Percentiles rank a stretch among this genome's conserved stretches.
Conservation (phyloP, 139 green algal species). For the Mychonastes homosphaera region DNA sequence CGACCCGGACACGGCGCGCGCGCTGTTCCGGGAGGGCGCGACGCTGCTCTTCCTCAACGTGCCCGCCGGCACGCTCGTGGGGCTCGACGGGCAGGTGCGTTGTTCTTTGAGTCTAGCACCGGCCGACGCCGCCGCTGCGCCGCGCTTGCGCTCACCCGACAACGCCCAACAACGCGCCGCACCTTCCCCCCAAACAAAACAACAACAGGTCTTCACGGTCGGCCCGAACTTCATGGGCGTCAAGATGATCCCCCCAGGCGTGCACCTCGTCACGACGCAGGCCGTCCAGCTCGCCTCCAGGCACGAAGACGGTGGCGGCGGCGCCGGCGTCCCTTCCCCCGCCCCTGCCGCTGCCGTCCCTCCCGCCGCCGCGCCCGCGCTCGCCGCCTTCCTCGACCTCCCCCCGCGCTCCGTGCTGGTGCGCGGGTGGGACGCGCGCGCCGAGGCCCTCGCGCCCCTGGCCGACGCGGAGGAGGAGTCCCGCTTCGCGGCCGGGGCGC, state of each 20-base stretch:
- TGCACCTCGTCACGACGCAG: constrained; percentile 68
- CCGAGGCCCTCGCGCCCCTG: constrained; percentile 47
- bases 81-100: constrained; percentile 70
- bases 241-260: constrained; percentile 84
- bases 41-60: constrained; percentile 68
- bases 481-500: constrained; percentile 40
- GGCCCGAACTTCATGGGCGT: constrained; percentile 73
- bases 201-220: constrained; percentile 56
- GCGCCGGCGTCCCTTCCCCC: constrained; percentile 12
- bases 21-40: constrained; percentile 39
- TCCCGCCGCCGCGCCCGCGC: background rate
- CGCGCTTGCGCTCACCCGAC: too few relatives aligned
- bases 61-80: constrained; percentile 47
- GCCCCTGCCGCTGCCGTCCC: background rate
- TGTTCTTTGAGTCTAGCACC: background rate
- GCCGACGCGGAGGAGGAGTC: constrained; percentile 50
- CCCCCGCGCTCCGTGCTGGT: constrained; percentile 34
- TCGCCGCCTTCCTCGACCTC: constrained; percentile 4
- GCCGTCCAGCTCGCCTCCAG: constrained; percentile 21
- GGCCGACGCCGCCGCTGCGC: background rate
- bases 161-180: background rate
- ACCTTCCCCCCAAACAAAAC: background rate
- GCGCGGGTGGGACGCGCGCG: constrained; percentile 34
- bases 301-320: constrained; percentile 16
- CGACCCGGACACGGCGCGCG: constrained; percentile 47